phyloP scores from a whole-genome alignment of 371 early-diverging fungal species.

The Lichtheimia ramosa region DNA sequence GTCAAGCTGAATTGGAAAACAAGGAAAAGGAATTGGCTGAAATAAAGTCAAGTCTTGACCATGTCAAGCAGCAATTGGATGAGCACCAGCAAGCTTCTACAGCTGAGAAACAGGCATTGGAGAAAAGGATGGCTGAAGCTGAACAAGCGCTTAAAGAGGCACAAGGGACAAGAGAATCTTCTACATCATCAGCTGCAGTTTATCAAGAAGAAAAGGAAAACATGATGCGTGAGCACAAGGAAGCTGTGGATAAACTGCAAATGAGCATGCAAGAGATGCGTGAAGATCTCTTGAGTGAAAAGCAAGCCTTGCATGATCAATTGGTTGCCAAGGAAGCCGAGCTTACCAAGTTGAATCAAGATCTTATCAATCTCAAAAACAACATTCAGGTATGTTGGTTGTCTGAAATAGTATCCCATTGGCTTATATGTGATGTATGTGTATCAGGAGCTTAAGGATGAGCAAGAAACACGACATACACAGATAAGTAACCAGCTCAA shows the following conservation, averaged over 20 bases:
- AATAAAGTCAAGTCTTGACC: background rate
- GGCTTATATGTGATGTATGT: background rate
- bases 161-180: no score
- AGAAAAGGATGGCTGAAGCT: background rate
- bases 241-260: constrained; percentile 8
- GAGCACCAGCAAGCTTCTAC: background rate
- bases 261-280: constrained; percentile 18
- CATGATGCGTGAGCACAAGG: background rate
- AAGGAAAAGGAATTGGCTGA: background rate
- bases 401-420: background rate
- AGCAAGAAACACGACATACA: constrained; percentile 21
- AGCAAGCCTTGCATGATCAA: constrained; percentile 14
- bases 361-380: constrained; percentile 15
- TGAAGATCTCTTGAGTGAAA: constrained; percentile 18
- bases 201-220: constrained; percentile 5
- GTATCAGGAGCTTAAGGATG: constrained; percentile 16
- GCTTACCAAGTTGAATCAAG: constrained; percentile 14
- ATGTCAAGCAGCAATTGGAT: background rate
- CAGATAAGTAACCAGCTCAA: constrained; percentile 17
- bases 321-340: constrained; percentile 16
- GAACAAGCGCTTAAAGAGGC: background rate
- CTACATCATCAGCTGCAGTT: no score
- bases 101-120: background rate
- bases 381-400: constrained; percentile 14
- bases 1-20: background rate